Evolutionary conservation across 2,329 filamentous ascomycete genomes (phyloP).

Genomic region (Aspergillus felis): DNA sequence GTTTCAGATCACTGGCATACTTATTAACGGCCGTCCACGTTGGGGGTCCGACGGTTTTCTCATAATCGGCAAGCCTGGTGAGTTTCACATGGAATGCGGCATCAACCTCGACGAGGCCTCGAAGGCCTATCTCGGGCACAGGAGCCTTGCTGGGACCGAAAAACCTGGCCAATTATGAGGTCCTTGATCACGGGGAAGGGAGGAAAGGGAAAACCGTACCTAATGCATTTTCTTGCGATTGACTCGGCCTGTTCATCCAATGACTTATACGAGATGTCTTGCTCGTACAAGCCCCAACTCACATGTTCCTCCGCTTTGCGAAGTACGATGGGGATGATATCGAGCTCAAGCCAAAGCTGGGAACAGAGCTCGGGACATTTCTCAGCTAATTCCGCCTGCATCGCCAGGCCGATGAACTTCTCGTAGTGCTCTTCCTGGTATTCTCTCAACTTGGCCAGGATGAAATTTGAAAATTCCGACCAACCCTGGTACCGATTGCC

Average conservation of each 20-base stretch:
- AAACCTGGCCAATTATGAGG: slow-evolving; percentile 43
- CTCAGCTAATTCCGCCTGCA: slow-evolving; percentile 57
- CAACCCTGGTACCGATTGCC: too few relatives aligned
- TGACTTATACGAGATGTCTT: slow-evolving; percentile 25
- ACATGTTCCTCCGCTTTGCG: slow-evolving; percentile 7
- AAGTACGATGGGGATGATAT: slow-evolving; percentile 71
- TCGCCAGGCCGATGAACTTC: slow-evolving; percentile 71
- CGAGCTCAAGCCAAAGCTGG: slow-evolving; percentile 70
- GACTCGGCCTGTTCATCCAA: slow-evolving; percentile 79
- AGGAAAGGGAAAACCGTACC: slow-evolving; percentile 43
- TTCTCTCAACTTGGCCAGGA: slow-evolving; percentile 53
- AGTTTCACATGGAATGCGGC: slow-evolving; percentile 61
- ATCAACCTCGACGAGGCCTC: slow-evolving; percentile 68
- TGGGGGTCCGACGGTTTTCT: slow-evolving; percentile 54
- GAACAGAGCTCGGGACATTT: slow-evolving; percentile 64
- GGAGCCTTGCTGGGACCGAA: slow-evolving; percentile 71
- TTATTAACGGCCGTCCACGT: slow-evolving; percentile 65
- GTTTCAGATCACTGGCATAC: slow-evolving; percentile 60
- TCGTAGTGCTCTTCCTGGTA: slow-evolving; percentile 64
- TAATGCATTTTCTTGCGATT: slow-evolving; percentile 73
- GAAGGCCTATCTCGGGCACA: slow-evolving; percentile 61
- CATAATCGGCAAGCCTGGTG: slow-evolving; percentile 55
- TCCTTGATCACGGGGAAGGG: slow-evolving; percentile 2
- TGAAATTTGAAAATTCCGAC: slow-evolving; percentile 39
- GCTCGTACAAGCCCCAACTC: too few relatives aligned